Base-by-base conservation (phyloP, 768 basidiomycete species). In the Calvatia gigantea region DNA sequence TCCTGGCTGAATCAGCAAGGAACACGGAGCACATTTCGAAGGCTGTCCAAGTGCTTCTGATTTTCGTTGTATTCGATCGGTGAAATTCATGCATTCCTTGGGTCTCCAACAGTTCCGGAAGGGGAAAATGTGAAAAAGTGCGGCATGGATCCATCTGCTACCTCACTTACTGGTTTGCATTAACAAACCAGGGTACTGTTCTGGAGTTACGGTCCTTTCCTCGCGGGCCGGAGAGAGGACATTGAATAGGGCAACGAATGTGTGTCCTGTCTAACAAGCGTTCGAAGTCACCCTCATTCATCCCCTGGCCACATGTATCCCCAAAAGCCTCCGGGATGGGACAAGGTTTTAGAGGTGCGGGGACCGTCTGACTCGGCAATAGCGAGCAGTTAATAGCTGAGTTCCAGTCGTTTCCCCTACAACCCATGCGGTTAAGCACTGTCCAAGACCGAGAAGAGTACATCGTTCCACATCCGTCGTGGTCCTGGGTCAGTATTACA, bases 11-110 rank as follows among this genome's bases (percentile, higher is more conserved):
- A 43, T 52, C 39, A 52, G 51, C 51, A 45, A 54, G 52, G 44
- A 46, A 46, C 44, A 9, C n/a, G 11, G 42, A 27, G 35, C 6
- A 17, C 43, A 45, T 46, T 44, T 54, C 42, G 52, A 54, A 54
- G 51, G 43, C 52, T 54, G 52, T 54, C 52, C 19, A 45, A n/a
- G 27, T 25, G 52, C 52, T 54, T 54, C 52, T 54, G 52, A 54
- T 54, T 54, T 52, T 54, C 43, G 32, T n/a, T 19, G 32, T 33
- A 45, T 45, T 54, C 44, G 46, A 46, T 54, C 52, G 43, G 43
- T 23, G 33, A 45, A n/a, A 54, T 54, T 54, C 43, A 17, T 23
- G 43, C 32, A 29, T 37, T 37, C 28, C 42, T 45, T 11, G 38
- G 19, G 42, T 19, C 37, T 42, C 29, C 14, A 5, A 35, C 37